Conservation (phyloP, 106 monocot species). For the Dendrobium officinale region DNA sequence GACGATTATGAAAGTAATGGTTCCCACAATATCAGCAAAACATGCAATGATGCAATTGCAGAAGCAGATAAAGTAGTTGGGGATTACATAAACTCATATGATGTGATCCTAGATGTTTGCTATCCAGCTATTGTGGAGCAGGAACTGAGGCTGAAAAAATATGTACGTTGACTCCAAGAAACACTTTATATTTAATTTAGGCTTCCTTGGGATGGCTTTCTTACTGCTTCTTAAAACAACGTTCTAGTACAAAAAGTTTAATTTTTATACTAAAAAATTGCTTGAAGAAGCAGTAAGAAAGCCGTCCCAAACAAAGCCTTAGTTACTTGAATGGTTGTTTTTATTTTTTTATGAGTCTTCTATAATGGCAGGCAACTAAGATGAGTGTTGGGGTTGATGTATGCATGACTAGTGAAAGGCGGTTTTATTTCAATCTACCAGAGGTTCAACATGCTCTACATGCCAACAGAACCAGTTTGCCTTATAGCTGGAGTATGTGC, state of each 20-base stretch:
- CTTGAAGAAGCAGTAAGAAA: too few species aligned
- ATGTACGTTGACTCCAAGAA: constrained; percentile 28
- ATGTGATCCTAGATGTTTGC: constrained; percentile 92
- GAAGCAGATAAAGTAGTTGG: constrained; percentile 63
- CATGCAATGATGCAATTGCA: constrained; percentile 67
- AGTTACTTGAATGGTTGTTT: neutral
- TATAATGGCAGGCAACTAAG: constrained; percentile 51
- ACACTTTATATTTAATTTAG: neutral
- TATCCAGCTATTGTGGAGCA: constrained; percentile 87
- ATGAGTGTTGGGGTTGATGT: constrained; percentile 88
- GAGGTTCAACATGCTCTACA: constrained; percentile 88
- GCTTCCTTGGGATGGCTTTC: too few species aligned
- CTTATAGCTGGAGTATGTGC: constrained; percentile 88
- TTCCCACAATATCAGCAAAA: constrained; percentile 59
- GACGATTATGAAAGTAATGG: constrained; percentile 56
- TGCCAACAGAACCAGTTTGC: constrained; percentile 81
- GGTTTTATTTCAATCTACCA: constrained; percentile 86
- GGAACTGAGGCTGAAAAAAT: constrained; percentile 74
- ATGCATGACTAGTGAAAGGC: constrained; percentile 80
- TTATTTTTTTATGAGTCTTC: neutral
- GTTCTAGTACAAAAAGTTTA: too few species aligned
- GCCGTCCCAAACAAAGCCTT: too few species aligned
- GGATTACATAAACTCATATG: constrained; percentile 77
- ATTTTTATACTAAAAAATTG: too few species aligned
- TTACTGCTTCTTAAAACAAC: too few species aligned